Evolutionary conservation across 768 basidiomycete genomes (phyloP), one percentile per base, ranked within the genome.

Genomic region (Hypsizygus marmoreus): DNA sequence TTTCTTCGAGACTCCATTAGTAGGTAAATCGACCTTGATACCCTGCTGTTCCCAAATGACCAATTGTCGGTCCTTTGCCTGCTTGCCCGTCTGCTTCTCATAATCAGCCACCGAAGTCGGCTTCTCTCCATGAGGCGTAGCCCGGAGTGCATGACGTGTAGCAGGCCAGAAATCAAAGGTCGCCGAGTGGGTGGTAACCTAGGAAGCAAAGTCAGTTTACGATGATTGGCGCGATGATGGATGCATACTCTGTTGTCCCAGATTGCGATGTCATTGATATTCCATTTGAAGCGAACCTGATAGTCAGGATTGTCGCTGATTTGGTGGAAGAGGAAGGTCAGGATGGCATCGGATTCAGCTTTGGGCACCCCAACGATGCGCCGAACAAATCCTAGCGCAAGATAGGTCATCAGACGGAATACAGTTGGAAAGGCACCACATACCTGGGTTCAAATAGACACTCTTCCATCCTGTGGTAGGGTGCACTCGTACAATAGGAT

Each of bases 391-490:
- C 89, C 86, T 81, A 56, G 20, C 31, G 36, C 34, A 40, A 23
- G 26, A 26, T 33, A n/a, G 33, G 22, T 24, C 17, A 23, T 48
- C 28, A 23, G 40, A 24, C 48, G 13, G 11, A 26, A 28, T 22
- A 5, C 30, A 12, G 33, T 19, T 23, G 22, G 13, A 33, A 8
- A n/a, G 12, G 26, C 40, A 20, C 37, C 6, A 43, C 29, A 20
- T 47, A 78, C 82, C 85, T 26, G 86, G 82, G 60, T 93, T 91
- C 59, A 92, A 84, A 57, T 84, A 91, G 50, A 93, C 67, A 47
- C 80, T 82, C 75, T 92, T 91, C 81, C 84, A 87, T 10, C 90
- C 88, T 1, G 91, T 94, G 1, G 76, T 83, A 14, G 91, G 90
- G 61, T 92, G 85, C 9, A 91, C 88, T 36, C 90, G 83, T 43